Evolutionary conservation across 768 basidiomycete species (phyloP).

Genomic region (Tylopilus felleus): DNA sequence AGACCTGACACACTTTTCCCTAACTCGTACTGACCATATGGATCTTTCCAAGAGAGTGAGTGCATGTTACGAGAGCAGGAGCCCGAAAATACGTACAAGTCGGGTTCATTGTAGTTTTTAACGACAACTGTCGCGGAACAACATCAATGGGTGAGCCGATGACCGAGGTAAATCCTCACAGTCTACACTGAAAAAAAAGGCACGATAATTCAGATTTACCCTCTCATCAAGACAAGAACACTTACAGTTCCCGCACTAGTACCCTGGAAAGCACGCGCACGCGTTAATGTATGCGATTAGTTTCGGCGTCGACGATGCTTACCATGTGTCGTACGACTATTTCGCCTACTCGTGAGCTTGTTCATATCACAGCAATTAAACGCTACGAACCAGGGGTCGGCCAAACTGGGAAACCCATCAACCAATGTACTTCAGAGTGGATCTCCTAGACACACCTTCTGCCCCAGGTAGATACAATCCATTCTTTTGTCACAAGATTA

Average conservation of each 20-base stretch:
- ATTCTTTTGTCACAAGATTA: constrained; percentile 44
- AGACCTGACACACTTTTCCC: constrained; percentile 23
- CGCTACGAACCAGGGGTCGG: constrained; percentile 59
- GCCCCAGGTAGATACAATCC: constrained; percentile 96
- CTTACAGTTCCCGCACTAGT: constrained; percentile 72
- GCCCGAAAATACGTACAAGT: constrained; percentile 55
- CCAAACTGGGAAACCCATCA: constrained; percentile 53
- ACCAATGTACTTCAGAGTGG: not conserved
- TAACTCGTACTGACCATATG: constrained; percentile 63
- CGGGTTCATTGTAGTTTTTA: constrained; percentile 65
- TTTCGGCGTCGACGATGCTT: constrained; percentile 7
- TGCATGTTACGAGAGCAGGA: not conserved
- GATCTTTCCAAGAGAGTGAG: constrained; percentile 44
- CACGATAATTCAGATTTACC: not conserved
- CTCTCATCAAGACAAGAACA: constrained; percentile 8
- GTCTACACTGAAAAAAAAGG: constrained; percentile 51
- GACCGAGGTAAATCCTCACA: constrained; percentile 42
- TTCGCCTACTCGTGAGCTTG: constrained; percentile 1
- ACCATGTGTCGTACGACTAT: constrained; percentile 62
- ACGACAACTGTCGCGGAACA: constrained; percentile 56
- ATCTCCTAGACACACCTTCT: constrained; percentile 59
- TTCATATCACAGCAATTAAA: not conserved
- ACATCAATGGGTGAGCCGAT: not conserved
- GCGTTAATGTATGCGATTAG: constrained; percentile 3
- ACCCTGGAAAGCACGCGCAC: constrained; percentile 42